These are phyloP conservation scores for Saitozyma podzolica DNA, from an alignment of 768 basidiomycete species.

Conservation along the genomic window DNA sequence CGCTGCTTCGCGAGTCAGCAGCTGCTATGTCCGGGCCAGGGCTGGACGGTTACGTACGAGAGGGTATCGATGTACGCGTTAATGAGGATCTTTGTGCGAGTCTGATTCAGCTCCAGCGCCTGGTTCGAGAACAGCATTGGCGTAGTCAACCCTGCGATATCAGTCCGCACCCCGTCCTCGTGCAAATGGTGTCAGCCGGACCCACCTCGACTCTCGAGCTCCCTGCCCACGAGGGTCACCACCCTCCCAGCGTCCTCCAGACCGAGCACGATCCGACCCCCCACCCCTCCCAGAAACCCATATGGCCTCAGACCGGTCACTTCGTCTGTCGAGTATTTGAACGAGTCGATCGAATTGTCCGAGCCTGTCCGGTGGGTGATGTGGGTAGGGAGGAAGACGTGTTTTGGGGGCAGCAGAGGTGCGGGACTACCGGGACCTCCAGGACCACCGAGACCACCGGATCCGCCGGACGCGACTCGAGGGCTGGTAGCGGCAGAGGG, in stretches of 20 bases:
- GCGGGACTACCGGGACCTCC: too few species aligned
- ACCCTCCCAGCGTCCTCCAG: constrained; percentile 37
- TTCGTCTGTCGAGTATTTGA: constrained; percentile 30
- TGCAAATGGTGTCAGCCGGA: not conserved
- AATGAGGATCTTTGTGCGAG: constrained; percentile 74
- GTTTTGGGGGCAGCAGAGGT: constrained; percentile 32
- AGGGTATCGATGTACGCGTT: constrained; percentile 66
- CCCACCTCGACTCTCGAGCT: constrained; percentile 41
- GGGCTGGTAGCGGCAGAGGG: too few species aligned
- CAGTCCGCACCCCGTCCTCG: not conserved
- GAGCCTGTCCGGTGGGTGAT: constrained; percentile 20
- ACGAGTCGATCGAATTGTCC: constrained; percentile 38
- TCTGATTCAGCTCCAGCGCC: constrained; percentile 77
- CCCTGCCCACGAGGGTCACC: constrained; percentile 32
- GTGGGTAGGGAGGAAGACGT: constrained; percentile 31
- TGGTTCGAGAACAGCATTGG: constrained; percentile 88
- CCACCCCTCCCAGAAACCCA: constrained; percentile 39
- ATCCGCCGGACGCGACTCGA: too few species aligned
- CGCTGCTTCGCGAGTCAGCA: not conserved
- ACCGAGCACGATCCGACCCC: constrained; percentile 26
- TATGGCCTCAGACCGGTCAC: constrained; percentile 21
- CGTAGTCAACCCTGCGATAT: constrained; percentile 64
- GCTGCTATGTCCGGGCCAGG: not conserved
- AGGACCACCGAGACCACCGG: too few species aligned
- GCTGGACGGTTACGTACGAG: constrained; percentile 23